Conservation (phyloP, 2,329 filamentous ascomycete species). For the Cercospora brassicicola region DNA sequence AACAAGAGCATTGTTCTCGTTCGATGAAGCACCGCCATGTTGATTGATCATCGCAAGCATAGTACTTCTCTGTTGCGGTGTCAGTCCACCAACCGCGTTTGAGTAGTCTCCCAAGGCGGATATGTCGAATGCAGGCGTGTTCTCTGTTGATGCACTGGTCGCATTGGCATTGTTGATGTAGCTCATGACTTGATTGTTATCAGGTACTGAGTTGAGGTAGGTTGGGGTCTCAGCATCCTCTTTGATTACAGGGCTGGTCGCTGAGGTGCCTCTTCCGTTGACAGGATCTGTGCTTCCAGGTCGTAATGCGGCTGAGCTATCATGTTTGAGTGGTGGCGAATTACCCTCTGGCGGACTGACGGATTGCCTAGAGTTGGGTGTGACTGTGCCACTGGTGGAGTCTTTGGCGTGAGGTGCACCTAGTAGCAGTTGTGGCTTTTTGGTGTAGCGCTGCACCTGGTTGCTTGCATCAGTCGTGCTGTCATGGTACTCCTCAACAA, state of each 20-base stretch:
- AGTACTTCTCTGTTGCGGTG: constrained; percentile 49
- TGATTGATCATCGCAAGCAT: constrained; percentile 50
- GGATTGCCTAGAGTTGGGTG: constrained; percentile 33
- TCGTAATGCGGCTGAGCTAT: constrained; percentile 23
- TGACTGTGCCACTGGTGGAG: constrained; percentile 23
- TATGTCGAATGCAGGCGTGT: constrained; percentile 48
- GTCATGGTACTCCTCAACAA: constrained; percentile 60
- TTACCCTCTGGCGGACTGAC: constrained; percentile 30
- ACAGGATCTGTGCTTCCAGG: constrained; percentile 20
- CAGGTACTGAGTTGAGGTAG: constrained; percentile 38
- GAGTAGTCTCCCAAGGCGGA: constrained; percentile 51
- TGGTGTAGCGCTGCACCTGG: constrained; percentile 32
- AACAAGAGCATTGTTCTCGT: constrained; percentile 57
- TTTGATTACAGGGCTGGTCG: constrained; percentile 42
- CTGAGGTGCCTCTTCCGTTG: constrained; percentile 9
- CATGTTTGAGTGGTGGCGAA: constrained; percentile 22
- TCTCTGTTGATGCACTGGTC: constrained; percentile 38
- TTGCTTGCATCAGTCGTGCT: constrained; percentile 41
- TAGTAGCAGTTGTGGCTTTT: constrained; percentile 35
- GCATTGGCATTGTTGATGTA: constrained; percentile 51
- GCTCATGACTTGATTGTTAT: constrained; percentile 53
- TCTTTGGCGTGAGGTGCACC: constrained; percentile 23
- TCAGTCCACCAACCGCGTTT: constrained; percentile 49
- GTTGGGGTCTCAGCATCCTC: constrained; percentile 44
- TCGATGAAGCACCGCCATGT: constrained; percentile 44